Evolutionary conservation across 2,329 filamentous ascomycete genomes (phyloP).

Genomic region (Aspergillus neotritici): DNA sequence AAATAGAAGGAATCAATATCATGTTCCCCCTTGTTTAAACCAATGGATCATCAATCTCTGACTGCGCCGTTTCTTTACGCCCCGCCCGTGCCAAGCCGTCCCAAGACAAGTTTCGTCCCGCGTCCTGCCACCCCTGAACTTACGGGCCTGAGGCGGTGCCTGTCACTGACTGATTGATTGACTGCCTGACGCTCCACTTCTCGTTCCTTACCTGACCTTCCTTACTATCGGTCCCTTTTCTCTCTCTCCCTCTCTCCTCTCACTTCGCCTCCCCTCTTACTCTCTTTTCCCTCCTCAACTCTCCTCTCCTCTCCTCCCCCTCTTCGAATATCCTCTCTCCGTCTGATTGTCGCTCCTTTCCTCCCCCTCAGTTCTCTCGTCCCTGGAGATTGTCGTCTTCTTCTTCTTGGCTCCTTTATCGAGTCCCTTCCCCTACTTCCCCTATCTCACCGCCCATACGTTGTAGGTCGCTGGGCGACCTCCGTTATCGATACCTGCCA

Average conservation of each 20-base stretch:
- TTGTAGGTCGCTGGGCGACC: slow-evolving; percentile 26
- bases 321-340: slow-evolving; percentile 3
- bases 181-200: too few species aligned
- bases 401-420: neutral
- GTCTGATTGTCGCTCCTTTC: slow-evolving; percentile 1
- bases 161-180: too few species aligned
- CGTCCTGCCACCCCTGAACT: neutral
- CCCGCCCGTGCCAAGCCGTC: slow-evolving; percentile 12
- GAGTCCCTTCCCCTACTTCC: slow-evolving; percentile 3
- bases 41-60: too few species aligned
- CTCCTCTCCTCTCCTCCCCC: slow-evolving; percentile 1
- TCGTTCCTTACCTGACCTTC: neutral
- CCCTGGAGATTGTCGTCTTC: neutral
- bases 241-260: neutral
- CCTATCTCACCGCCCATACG: neutral
- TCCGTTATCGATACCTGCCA: slow-evolving; percentile 11
- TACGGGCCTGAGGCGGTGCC: too few species aligned
- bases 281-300: neutral
- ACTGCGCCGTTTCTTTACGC: slow-evolving; percentile 9
- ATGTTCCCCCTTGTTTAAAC: too few species aligned
- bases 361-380: slow-evolving; percentile 3
- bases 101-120: neutral
- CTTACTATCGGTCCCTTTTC: neutral
- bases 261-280: neutral
- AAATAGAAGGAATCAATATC: too few species aligned